These are phyloP conservation scores for Yamadazyma songkhlaensis DNA, from an alignment of 1,139 yeast genomes.

Conservation along the genomic window DNA sequence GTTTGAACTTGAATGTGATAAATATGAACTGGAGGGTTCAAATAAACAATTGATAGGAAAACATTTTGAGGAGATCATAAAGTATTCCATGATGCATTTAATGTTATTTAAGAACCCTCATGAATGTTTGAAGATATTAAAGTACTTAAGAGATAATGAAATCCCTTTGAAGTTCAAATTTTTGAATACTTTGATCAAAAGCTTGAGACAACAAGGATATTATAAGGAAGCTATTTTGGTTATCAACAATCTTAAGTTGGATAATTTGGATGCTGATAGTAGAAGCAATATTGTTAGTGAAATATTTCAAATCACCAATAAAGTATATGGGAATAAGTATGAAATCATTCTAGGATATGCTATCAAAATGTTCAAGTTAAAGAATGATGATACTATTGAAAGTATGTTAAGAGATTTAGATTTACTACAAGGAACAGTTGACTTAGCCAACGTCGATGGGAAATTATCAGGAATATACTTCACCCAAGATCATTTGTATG, in stretches of 20 bases:
- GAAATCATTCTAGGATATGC: slow-evolving; percentile 39
- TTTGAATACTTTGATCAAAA: slow-evolving; percentile 25
- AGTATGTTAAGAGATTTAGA: slow-evolving; percentile 24
- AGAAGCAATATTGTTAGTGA: slow-evolving; percentile 24
- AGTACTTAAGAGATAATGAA: slow-evolving; percentile 30
- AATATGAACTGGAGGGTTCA: slow-evolving; percentile 5
- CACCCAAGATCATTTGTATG: slow-evolving; percentile 21
- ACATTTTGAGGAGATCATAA: slow-evolving; percentile 28
- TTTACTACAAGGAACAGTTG: slow-evolving; percentile 24
- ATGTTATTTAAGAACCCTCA: slow-evolving; percentile 39
- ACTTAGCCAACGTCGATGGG: slow-evolving; percentile 19
- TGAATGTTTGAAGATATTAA: slow-evolving; percentile 30
- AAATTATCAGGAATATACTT: slow-evolving; percentile 25
- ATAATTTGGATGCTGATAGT: slow-evolving; percentile 18
- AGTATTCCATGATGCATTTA: slow-evolving; percentile 28
- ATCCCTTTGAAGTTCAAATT: slow-evolving; percentile 25
- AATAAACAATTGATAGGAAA: slow-evolving; percentile 17
- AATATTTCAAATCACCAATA: slow-evolving; percentile 29
- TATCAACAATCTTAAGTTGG: slow-evolving; percentile 30
- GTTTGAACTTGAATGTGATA: slow-evolving; percentile 28
- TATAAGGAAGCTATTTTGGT: slow-evolving; percentile 36
- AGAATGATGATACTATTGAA: slow-evolving; percentile 9
- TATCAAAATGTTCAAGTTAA: slow-evolving; percentile 24
- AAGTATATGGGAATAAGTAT: slow-evolving; percentile 31
- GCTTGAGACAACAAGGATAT: slow-evolving; percentile 26